phyloP scores from a whole-genome alignment of 495 filamentous ascomycete genomes.

The Cercophora scortea region DNA sequence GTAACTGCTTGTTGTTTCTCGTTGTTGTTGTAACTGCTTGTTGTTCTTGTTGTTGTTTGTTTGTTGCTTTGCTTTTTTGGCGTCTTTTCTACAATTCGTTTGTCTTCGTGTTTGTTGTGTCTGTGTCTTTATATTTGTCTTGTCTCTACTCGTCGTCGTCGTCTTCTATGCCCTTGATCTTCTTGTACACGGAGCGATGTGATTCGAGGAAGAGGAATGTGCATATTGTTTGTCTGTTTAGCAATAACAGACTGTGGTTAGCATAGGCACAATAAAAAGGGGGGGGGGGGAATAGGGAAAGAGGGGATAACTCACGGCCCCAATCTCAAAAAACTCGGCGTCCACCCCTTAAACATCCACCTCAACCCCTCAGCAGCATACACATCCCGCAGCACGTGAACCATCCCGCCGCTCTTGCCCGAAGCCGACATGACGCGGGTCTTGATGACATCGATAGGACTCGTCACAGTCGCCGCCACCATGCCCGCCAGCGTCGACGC shows the following conservation, averaged over 20 bases:
- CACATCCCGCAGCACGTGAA: conserved; percentile 56
- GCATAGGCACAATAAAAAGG: background rate
- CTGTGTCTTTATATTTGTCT: conserved; percentile 7
- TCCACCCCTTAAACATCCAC: conserved; percentile 98
- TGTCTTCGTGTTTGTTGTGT: background rate
- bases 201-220: conserved; percentile 95
- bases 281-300: background rate
- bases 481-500: conserved; percentile 84
- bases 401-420: conserved; percentile 51
- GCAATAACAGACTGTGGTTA: no score
- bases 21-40: no score
- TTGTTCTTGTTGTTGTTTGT: no score
- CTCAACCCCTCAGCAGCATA: conserved; percentile 67
- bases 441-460: conserved; percentile 95
- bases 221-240: conserved; percentile 71
- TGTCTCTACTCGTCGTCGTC: conserved; percentile 23
- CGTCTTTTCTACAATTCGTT: no score
- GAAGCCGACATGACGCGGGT: conserved; percentile 83
- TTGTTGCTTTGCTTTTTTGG: no score
- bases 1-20: no score
- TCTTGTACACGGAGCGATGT: conserved; percentile 64
- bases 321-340: conserved; percentile 88
- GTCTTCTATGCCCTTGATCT: conserved; percentile 40
- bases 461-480: conserved; percentile 90
- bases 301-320: conserved; percentile 44